A percentile compares a stretch with the other conserved stretches of the same genome.
phyloP scores from a whole-genome alignment of 148 eudicot species.

The Chenopodium suecicum region DNA sequence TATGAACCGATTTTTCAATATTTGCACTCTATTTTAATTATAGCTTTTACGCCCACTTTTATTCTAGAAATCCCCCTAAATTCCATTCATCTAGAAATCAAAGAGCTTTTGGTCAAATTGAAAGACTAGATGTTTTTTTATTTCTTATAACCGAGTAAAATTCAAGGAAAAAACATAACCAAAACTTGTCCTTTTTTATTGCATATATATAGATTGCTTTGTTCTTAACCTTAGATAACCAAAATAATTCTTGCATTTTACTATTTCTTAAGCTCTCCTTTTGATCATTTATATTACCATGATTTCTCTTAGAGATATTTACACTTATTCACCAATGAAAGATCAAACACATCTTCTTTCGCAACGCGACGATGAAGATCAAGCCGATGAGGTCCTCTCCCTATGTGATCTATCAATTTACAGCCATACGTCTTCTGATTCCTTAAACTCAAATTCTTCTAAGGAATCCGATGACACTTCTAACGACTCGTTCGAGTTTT shows the following conservation, averaged over 20 bases:
- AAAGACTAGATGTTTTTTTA: not conserved
- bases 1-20: not conserved
- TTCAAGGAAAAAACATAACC: not conserved
- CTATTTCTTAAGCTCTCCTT: not conserved
- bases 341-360: not conserved
- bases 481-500: slow-evolving; percentile 24
- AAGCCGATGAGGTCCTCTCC: slow-evolving; percentile 16
- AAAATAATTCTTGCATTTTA: not conserved
- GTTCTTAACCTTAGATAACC: not conserved
- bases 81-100: slow-evolving; percentile 20
- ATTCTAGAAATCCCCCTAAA: slow-evolving; percentile 9
- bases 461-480: not conserved
- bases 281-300: not conserved
- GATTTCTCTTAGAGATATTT: slow-evolving; percentile 8
- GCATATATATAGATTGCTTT: not conserved
- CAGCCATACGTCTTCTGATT: slow-evolving; percentile 17
- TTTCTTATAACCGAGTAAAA: not conserved
- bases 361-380: not conserved
- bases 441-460: slow-evolving; percentile 11
- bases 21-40: not conserved
- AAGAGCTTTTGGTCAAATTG: slow-evolving; percentile 10
- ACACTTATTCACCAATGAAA: slow-evolving; percentile 1
- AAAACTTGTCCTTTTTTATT: not conserved
- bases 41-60: not conserved
- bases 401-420: slow-evolving; percentile 25